Conservation (phyloP, 108 stramenopile genomes). For the Fragilaria crotonensis region DNA sequence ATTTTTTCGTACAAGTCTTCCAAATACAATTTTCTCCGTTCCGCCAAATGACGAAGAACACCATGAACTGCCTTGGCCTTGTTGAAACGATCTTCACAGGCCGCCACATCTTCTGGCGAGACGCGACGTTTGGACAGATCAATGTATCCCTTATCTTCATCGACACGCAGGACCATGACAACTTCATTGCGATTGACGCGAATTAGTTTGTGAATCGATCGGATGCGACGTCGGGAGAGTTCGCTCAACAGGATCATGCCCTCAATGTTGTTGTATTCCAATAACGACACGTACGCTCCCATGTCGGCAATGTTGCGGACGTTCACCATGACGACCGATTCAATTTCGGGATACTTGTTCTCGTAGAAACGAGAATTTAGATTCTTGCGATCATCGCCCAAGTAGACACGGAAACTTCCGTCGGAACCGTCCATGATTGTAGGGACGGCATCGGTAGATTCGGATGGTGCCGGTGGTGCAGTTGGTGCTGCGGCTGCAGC, state of each 20-base stretch:
- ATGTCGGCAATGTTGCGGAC: slow-evolving; percentile 98
- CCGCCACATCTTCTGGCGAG: slow-evolving; percentile 93
- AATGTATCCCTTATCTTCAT: slow-evolving; percentile 99
- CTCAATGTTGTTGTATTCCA: slow-evolving; percentile 99
- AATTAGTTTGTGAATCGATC: slow-evolving; percentile 98
- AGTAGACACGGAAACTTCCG: slow-evolving; percentile 69
- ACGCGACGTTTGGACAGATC: slow-evolving; percentile 98
- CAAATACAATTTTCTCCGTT: slow-evolving; percentile 78
- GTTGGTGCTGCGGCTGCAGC: neutral
- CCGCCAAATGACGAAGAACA: slow-evolving; percentile 93
- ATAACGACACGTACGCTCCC: slow-evolving; percentile 97
- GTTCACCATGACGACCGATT: slow-evolving; percentile 94
- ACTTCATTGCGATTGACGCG: slow-evolving; percentile 97
- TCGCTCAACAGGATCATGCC: slow-evolving; percentile 98
- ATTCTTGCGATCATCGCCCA: slow-evolving; percentile 76
- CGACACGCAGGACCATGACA: slow-evolving; percentile 99
- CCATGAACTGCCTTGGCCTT: slow-evolving; percentile 98
- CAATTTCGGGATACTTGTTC: slow-evolving; percentile 93
- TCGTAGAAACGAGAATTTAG: slow-evolving; percentile 98
- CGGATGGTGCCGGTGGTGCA: neutral
- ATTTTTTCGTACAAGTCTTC: slow-evolving; percentile 93
- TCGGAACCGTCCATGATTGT: slow-evolving; percentile 32
- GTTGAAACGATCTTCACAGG: slow-evolving; percentile 95
- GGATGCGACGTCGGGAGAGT: slow-evolving; percentile 94
- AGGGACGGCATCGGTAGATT: slow-evolving; percentile 34